phyloP scores from a whole-genome alignment of 2,329 filamentous ascomycete species.

The Paecilomyces fulvus region DNA sequence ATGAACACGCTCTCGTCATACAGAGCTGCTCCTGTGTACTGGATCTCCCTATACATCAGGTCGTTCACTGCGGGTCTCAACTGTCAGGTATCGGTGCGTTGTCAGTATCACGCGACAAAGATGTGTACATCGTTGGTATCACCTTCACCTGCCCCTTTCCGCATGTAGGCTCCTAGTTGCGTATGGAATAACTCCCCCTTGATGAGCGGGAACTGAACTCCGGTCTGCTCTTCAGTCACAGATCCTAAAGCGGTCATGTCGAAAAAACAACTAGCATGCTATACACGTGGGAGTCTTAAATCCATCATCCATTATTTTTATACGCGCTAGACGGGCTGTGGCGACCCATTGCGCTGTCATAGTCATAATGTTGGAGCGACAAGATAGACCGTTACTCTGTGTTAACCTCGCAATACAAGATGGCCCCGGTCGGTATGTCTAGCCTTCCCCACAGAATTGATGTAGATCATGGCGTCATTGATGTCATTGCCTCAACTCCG shows the following conservation, averaged over 20 bases:
- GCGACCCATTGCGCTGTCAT: background rate
- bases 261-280: background rate
- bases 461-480: background rate
- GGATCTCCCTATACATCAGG: conserved; percentile 37
- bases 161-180: conserved; percentile 23
- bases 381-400: background rate
- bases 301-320: background rate
- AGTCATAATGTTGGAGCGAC: background rate
- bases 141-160: conserved; percentile 42
- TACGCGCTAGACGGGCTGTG: background rate
- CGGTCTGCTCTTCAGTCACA: background rate
- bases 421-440: background rate
- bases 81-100: conserved; percentile 2
- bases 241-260: background rate
- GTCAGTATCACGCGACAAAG: conserved; percentile 1
- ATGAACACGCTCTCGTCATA: conserved; percentile 51
- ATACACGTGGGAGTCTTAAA: background rate
- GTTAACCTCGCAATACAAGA: background rate
- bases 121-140: conserved; percentile 6
- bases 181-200: conserved; percentile 3
- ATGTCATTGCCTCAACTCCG: background rate
- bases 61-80: conserved; percentile 40
- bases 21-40: conserved; percentile 41
- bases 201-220: background rate
- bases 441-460: background rate